Evolutionary conservation across 495 filamentous ascomycete genomes (phyloP), one percentile per base, ranked within the genome.

Genomic region (Penicillium odoratum): DNA sequence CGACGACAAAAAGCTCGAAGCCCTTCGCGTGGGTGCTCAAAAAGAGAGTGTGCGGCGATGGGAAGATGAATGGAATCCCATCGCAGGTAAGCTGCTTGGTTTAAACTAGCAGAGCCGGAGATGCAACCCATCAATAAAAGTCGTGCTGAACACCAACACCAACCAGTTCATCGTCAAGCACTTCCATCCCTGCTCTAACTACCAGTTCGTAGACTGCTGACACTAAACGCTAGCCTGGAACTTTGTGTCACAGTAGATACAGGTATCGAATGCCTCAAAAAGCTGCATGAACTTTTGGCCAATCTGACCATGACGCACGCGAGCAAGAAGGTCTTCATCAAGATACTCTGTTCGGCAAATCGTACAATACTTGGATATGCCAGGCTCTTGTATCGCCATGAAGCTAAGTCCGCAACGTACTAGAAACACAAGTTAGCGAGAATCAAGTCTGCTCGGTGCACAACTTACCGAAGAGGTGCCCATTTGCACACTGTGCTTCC

Each of bases 41-140:
- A 79, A 85, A 65, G 93, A 98, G 69, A 89, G 90, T 21, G 74
- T 77, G 53, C 79, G 84, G 54, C 76, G 95, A 45, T 99, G 94
- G 94, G 92, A 97, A 66, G 92, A 93, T 67, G 91, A 96, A 70
- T 99, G 95, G 95, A 82, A 93, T 77, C 78, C 78, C 25, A 85
- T 92, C 53, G 87, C 90, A 2, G 90, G 86, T 9, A 78, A 79
- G 43, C 73, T 95, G 16, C 75, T 97, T 58, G 87, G 86, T 15
- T 71, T 94, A 29, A 42, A 5, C 21, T 51, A 38, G 30, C 34
- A 51, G 7, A 38, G 8, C 5, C 8, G n/a, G 10, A 40, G 16
- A 21, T 36, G 5, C 48, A 51, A 15, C 28, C 45, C 21, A 47
- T 10, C 21, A 47, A 47, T 25, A 29, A 29, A 28, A 47, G 3